Conservation (phyloP, 1,284 basidiomycete genomes). For the Pyrrhoderma noxium region DNA sequence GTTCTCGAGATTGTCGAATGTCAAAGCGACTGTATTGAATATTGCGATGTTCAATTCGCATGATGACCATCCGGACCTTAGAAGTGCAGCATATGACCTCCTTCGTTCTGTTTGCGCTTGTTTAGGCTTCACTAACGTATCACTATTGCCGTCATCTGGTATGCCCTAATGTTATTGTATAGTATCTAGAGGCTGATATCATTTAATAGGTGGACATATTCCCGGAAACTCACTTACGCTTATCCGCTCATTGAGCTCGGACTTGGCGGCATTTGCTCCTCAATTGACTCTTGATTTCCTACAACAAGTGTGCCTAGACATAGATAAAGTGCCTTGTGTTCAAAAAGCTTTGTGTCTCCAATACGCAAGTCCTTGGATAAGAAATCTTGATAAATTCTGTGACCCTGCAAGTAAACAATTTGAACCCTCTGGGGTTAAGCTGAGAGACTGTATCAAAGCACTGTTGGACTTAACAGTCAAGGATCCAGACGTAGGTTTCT, state of each 20-base stretch:
- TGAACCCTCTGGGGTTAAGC: constrained; percentile 61
- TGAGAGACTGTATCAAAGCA: constrained; percentile 72
- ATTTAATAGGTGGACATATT: constrained; percentile 53
- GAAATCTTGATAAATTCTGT: constrained; percentile 66
- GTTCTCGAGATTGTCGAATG: constrained; percentile 71
- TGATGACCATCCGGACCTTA: constrained; percentile 65
- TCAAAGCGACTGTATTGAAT: constrained; percentile 77
- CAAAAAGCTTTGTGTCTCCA: constrained; percentile 68
- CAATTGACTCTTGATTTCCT: constrained; percentile 83
- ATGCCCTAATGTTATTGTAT: background rate
- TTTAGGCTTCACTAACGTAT: constrained; percentile 64
- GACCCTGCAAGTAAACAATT: constrained; percentile 59
- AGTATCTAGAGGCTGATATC: constrained; percentile 7
- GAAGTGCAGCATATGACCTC: constrained; percentile 71
- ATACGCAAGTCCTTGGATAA: constrained; percentile 83
- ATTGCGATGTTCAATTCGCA: constrained; percentile 75
- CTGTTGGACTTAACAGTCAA: constrained; percentile 69
- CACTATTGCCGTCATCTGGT: constrained; percentile 60
- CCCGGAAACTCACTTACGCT: constrained; percentile 67
- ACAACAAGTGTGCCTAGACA: constrained; percentile 66
- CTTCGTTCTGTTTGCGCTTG: constrained; percentile 72
- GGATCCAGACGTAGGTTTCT: constrained; percentile 52
- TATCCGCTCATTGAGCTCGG: constrained; percentile 60
- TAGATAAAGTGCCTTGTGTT: constrained; percentile 44
- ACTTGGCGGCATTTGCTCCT: constrained; percentile 65